Evolutionary conservation across 2,329 filamentous ascomycete species (phyloP).

Genomic region (Xylaria arbuscula): DNA sequence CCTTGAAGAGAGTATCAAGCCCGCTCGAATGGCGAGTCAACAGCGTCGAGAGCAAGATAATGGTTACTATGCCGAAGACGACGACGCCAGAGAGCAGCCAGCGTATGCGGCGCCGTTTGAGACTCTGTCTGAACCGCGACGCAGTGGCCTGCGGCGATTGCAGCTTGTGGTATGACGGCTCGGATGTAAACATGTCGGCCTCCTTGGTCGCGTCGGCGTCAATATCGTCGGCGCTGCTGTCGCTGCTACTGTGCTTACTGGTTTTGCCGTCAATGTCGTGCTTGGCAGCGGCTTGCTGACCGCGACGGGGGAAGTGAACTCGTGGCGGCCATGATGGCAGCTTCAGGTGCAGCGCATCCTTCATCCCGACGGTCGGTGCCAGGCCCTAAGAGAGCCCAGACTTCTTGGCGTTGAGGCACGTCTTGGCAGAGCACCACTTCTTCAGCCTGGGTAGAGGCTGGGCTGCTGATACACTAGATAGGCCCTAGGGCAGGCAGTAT

Average conservation of each 20-base stretch:
- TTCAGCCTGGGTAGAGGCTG: neutral
- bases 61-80: slow-evolving; percentile 33
- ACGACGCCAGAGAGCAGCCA: slow-evolving; percentile 23
- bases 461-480: neutral
- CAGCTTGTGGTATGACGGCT: slow-evolving; percentile 30
- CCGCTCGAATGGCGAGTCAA: slow-evolving; percentile 29
- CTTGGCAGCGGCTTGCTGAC: slow-evolving; percentile 15
- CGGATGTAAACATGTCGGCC: slow-evolving; percentile 28
- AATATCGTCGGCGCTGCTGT: neutral
- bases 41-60: slow-evolving; percentile 38
- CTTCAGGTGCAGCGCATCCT: slow-evolving; percentile 29
- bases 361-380: slow-evolving; percentile 33
- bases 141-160: slow-evolving; percentile 13
- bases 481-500: neutral
- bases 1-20: slow-evolving; percentile 37
- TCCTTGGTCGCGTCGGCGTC: slow-evolving; percentile 22
- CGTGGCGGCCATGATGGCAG: slow-evolving; percentile 39
- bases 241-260: neutral
- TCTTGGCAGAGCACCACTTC: slow-evolving; percentile 29
- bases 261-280: slow-evolving; percentile 7
- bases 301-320: slow-evolving; percentile 22
- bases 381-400: slow-evolving; percentile 10
- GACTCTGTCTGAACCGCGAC: slow-evolving; percentile 13
- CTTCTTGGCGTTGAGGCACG: slow-evolving; percentile 31
- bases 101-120: slow-evolving; percentile 25